Base-by-base conservation (phyloP, 2,329 filamentous ascomycete genomes). In the Pseudogymnoascus sp. region DNA sequence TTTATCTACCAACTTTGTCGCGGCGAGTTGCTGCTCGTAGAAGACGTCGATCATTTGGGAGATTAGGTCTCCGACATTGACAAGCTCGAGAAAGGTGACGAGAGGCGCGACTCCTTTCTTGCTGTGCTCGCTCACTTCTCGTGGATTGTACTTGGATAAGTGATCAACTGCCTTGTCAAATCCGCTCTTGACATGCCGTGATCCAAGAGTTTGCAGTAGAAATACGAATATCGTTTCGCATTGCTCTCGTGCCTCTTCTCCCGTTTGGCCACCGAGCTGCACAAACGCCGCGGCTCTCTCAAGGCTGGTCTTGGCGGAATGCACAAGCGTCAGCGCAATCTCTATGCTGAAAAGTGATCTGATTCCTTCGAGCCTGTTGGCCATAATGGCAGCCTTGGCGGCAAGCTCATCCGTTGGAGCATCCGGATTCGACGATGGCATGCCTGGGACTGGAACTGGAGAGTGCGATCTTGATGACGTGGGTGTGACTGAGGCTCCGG, bases 21-120 rank as follows among this genome's bases (percentile, higher is more conserved):
- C 83, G 5, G 92, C 86, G 28, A 99, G 83, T 76, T 99, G 94
- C 75, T 97, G 94, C 72, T 96, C 89, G 75, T 96, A 99, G 72
- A 99, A 99, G 35, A 99, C 92, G 72, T 99, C 94, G 62, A 99
- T 86, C 94, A 99, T 99, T 74, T 99, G 94, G 63, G 95, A 91
- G 68, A 99, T 99, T 62, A 99, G 81, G 73, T 99, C 94, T 62
- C 94, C 94, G 0, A 99, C 93, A 71, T 99, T 99, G 73, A 99
- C 94, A 28, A 99, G 83, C 75, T 99, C 94, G 64, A 99, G 85
- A 70, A 99, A 99, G 0, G 90, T 97, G 50, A 97, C 92, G 3
- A 99, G 81, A 1, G 94, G 94, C 60, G 92, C 91, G 6, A 97
- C 92, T 0, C 89, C 90, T 9, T 72, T 66, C 65, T 86, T 80